Base-by-base conservation (phyloP, 768 basidiomycete genomes). In the Rhizopogon sp. region DNA sequence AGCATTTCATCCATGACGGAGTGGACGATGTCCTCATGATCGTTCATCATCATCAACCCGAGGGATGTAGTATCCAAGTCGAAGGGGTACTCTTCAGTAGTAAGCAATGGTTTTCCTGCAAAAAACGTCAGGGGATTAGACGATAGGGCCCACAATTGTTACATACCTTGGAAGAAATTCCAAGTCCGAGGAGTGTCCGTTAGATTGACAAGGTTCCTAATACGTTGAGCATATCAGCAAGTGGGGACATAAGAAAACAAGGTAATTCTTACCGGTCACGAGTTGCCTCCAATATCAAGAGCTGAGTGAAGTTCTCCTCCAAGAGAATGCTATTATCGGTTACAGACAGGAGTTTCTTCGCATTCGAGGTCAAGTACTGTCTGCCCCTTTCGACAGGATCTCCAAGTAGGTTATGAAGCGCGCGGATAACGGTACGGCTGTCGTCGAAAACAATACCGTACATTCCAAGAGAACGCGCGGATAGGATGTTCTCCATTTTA, bases 11-110 rank as follows among this genome's bases (percentile, higher is more conserved):
- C 76, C 74, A 85, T 77, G 8, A 83, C 71, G 2, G 74, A 72
- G 37, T 67, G 62, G 2, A 72, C 70, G 10, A 74, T 60, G 11
- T 62, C 65, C 20, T 67, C 64, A 50, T 66, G 62, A 9, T 55
- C 66, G 54, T 63, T 56, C 29, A 74, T 66, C 31, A 83, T 70
- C 1, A 75, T 79, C 28, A 82, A 65, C 14, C 69, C 82, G 10
- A 84, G 53, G 5, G 83, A 81, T 0, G 83, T 84, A 0, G 82
- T 84, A 57, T 84, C 82, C 28, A 83, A 65, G 64, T 85, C 83
- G 56, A 70, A 74, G 0, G 81, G 81, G 58, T 79, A 82, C 25
- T 70, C 66, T 41, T 74, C 20, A 20, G 20, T 20, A 3, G 79
- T 81, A 4, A 79, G 66, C 35, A 71, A 60, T 7, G 70, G 72